These are phyloP conservation scores for Yamadazyma sp. DNA, from an alignment of 805 yeast species.

Conservation along the genomic window DNA sequence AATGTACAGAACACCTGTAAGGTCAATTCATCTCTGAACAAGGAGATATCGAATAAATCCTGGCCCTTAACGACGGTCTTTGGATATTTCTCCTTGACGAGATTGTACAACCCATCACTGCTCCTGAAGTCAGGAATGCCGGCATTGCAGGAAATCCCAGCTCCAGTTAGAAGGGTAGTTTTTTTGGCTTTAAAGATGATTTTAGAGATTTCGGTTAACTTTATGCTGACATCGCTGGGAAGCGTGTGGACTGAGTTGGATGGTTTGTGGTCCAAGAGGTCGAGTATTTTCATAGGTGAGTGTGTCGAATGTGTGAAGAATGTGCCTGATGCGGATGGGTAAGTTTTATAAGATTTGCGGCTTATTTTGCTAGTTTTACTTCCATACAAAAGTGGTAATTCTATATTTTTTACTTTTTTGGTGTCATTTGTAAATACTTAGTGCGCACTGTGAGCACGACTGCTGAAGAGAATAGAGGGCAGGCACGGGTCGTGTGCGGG, in stretches of 20 bases:
- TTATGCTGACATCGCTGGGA: conserved; percentile 31
- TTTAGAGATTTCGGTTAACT: conserved; percentile 40
- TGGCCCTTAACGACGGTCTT: conserved; percentile 72
- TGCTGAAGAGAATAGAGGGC: no score
- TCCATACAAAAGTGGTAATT: conserved; percentile 9
- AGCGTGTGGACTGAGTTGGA: conserved; percentile 17
- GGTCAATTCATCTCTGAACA: conserved; percentile 68
- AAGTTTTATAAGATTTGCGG: background rate
- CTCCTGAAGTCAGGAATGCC: conserved; percentile 97
- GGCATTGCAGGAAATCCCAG: conserved; percentile 95
- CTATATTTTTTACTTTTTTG: conserved; percentile 10
- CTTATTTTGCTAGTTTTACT: conserved; percentile 4
- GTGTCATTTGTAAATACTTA: conserved; percentile 13
- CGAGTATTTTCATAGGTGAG: conserved; percentile 30
- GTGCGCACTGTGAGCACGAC: no score
- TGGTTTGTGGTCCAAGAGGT: conserved; percentile 18
- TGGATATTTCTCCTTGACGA: conserved; percentile 64
- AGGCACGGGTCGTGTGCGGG: background rate
- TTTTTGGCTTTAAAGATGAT: conserved; percentile 52
- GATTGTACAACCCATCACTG: conserved; percentile 74
- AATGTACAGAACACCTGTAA: conserved; percentile 79
- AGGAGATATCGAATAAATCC: conserved; percentile 84
- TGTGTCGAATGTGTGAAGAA: conserved; percentile 1
- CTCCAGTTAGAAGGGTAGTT: conserved; percentile 81
- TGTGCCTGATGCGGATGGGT: background rate